Evolutionary conservation across 208 protist species (phyloP), one percentile per base, ranked within the genome.

Genomic region (Crithidia bombi): DNA sequence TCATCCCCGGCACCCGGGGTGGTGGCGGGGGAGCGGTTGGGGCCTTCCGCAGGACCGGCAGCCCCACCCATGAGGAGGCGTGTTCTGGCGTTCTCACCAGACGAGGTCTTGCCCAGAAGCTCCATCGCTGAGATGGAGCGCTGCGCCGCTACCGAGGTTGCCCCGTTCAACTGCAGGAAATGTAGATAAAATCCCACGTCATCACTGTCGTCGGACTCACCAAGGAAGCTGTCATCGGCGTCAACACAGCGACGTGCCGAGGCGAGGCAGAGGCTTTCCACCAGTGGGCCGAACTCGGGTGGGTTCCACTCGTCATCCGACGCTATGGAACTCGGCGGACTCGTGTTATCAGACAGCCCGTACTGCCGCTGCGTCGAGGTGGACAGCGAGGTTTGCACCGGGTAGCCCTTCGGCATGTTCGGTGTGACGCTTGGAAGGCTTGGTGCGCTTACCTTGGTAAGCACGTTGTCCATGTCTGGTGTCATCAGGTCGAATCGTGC

Each of bases 261-360:
- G 23, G 19, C 14, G 38, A 32, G 3, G 56, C 19, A 30, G 36
- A 49, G 36, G 38, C 56, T 62, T 11, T 62, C 56, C 38, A 49
- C 10, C 5, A 62, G 6, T 15, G 56, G 56, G 11, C 56, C 56
- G 38, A 62, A 62, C 56, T 62, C 56, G 25, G 23, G 56, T n/a
- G 56, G 56, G 38, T 62, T 62, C 56, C 56, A 62, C 21, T 62
- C 56, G 23, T 62, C 56, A 14, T 62, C 56, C 14, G 56, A 62
- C 3, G n/a, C 3, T 10, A 38, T 49, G 0, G n/a, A 35, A 38
- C 56, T 62, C 23, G 14, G 56, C 35, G 17, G 35, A 28, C 56
- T 62, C 6, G 32, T 33, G 38, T 62, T 62, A 38, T 62, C 56
- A 17, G 56, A 62, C 23, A 62, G 56, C 5, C 56, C 56, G 25